Evolutionary conservation across 1,284 basidiomycete genomes (phyloP).

Genomic region (Sanghuangporus weigelae): DNA sequence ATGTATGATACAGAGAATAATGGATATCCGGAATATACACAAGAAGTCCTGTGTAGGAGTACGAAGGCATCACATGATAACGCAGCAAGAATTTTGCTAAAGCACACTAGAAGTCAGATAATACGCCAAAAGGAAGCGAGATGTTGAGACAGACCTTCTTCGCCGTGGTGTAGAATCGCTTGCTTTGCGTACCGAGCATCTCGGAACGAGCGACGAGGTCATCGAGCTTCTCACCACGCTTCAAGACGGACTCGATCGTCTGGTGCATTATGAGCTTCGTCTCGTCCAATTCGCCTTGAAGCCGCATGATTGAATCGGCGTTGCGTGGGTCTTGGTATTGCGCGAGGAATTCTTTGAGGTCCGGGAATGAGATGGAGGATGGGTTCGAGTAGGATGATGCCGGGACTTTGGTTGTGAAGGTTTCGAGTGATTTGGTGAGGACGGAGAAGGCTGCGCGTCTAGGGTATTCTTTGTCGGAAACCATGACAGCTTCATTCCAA

Average conservation of each 20-base stretch:
- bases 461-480: constrained; percentile 96
- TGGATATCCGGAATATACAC: not conserved
- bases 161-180: constrained; percentile 93
- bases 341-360: constrained; percentile 75
- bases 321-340: constrained; percentile 99
- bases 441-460: constrained; percentile 95
- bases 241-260: constrained; percentile 96
- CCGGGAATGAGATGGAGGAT: constrained; percentile 60
- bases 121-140: not conserved
- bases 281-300: constrained; percentile 98
- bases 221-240: constrained; percentile 96
- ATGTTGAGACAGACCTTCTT: constrained; percentile 67
- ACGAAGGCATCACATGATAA: constrained; percentile 32
- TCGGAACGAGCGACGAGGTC: constrained; percentile 95
- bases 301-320: constrained; percentile 98
- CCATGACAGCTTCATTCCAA: constrained; percentile 68
- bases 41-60: not conserved
- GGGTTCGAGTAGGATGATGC: constrained; percentile 62
- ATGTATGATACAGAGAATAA: not conserved
- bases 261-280: constrained; percentile 99
- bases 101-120: constrained; percentile 12
- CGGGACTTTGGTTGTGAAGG: constrained; percentile 81
- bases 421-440: constrained; percentile 91
- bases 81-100: constrained; percentile 70
- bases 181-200: constrained; percentile 85